A percentile compares a stretch with the other conserved stretches of the same genome.
These are phyloP conservation scores for Vitis hybrid DNA, from an alignment of 177 flowering plant genomes.

Conservation along the genomic window DNA sequence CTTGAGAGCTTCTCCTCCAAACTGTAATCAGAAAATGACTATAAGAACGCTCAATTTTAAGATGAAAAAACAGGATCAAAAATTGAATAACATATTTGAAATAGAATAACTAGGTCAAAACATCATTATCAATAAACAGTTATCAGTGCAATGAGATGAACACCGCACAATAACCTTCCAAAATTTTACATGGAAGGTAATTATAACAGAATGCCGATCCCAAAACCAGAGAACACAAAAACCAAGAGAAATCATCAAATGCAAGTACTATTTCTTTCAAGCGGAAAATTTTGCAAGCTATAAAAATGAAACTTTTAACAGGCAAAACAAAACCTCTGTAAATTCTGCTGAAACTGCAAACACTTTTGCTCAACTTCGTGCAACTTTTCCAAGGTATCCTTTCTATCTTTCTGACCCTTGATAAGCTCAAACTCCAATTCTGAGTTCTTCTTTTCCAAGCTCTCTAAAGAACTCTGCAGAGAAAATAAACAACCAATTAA, in stretches of 20 bases:
- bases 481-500: conserved; percentile 3
- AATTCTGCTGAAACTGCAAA: conserved; percentile 57
- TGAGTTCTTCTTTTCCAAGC: conserved; percentile 56
- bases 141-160: neutral
- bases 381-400: conserved; percentile 53
- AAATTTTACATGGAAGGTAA: neutral
- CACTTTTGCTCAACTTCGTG: conserved; percentile 65
- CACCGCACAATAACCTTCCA: neutral
- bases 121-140: too few relatives aligned
- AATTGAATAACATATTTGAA: neutral
- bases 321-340: conserved; percentile 53
- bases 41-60: conserved; percentile 1
- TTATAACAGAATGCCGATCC: neutral
- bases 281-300: neutral
- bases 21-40: conserved; percentile 30
- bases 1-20: conserved; percentile 76
- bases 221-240: neutral
- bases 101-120: neutral
- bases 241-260: neutral
- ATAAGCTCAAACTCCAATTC: conserved; percentile 62
- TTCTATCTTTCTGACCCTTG: conserved; percentile 48
- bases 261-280: neutral
- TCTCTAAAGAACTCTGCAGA: conserved; percentile 57
- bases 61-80: neutral
- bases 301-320: neutral